Percentiles rank a stretch among this genome's conserved stretches.
Conservation (phyloP, 371 early-diverging fungal genomes). For the Rhizopus delemar region DNA sequence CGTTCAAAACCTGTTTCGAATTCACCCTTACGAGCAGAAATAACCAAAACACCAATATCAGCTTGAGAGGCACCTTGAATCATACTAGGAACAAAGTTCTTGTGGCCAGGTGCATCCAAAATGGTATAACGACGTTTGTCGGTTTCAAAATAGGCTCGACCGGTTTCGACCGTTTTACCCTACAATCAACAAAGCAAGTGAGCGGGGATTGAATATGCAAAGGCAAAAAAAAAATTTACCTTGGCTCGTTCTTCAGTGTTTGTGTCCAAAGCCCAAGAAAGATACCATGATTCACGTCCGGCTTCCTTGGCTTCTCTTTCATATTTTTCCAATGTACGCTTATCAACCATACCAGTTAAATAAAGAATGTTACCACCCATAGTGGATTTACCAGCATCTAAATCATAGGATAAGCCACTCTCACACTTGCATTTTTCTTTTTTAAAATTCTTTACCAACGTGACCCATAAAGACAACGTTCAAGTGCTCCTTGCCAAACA, state of each 20-base stretch:
- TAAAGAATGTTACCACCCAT: conserved; percentile 98
- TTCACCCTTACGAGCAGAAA: conserved; percentile 98
- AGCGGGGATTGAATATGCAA: conserved; percentile 1
- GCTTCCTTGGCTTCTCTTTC: conserved; percentile 95
- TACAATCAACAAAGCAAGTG: conserved; percentile 14
- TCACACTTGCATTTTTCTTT: not conserved
- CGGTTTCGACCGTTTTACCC: conserved; percentile 98
- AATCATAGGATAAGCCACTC: conserved; percentile 18
- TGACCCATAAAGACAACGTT: conserved; percentile 99
- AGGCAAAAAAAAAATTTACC: conserved; percentile 37
- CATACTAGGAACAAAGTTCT: conserved; percentile 99
- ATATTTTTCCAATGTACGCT: conserved; percentile 99
- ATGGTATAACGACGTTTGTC: conserved; percentile 93
- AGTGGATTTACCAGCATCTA: conserved; percentile 99
- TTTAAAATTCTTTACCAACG: conserved; percentile 66
- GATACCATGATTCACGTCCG: conserved; percentile 96
- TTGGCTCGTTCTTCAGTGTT: conserved; percentile 95
- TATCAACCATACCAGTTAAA: conserved; percentile 97
- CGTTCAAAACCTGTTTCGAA: conserved; percentile 99
- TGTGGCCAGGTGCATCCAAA: conserved; percentile 99
- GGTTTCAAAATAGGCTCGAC: conserved; percentile 97
- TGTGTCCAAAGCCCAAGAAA: conserved; percentile 97
- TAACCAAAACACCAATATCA: conserved; percentile 95
- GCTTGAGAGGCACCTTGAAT: conserved; percentile 96
- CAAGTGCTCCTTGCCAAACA: conserved; percentile 86